Conservation (phyloP, 2,329 filamentous ascomycete genomes). For the Alternaria sp. region DNA sequence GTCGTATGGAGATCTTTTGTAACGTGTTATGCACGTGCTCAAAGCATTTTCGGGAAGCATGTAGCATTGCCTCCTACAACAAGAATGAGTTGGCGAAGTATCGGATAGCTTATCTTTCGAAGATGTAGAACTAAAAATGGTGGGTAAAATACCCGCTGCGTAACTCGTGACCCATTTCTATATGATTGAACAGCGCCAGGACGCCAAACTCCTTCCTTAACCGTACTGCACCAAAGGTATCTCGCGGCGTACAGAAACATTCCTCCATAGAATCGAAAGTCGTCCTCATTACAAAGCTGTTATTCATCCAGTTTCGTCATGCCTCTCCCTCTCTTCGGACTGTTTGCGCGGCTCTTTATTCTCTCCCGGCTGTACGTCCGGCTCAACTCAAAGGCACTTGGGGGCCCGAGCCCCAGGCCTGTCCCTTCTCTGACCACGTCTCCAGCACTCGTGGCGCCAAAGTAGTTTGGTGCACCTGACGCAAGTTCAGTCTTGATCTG, state of each 20-base stretch:
- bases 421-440: slow-evolving; percentile 40
- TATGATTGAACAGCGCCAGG: not conserved
- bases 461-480: slow-evolving; percentile 21
- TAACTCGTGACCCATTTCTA: not conserved
- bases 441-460: slow-evolving; percentile 21
- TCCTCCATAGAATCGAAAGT: not conserved
- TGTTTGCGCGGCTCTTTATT: slow-evolving; percentile 61
- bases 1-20: not conserved
- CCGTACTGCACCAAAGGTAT: not conserved
- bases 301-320: slow-evolving; percentile 29
- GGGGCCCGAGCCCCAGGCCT: slow-evolving; percentile 39
- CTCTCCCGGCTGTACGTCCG: slow-evolving; percentile 87
- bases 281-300: not conserved
- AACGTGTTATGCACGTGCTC: not conserved
- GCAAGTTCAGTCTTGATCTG: slow-evolving; percentile 55
- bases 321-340: slow-evolving; percentile 53
- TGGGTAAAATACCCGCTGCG: not conserved
- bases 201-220: not conserved
- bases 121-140: not conserved
- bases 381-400: slow-evolving; percentile 61
- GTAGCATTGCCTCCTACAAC: not conserved
- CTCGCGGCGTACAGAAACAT: not conserved
- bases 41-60: too few relatives aligned
- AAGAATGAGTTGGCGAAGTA: not conserved
- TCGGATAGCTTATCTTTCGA: not conserved